These are phyloP conservation scores for Lithospermum erythrorhizon DNA, from an alignment of 257 asterid genomes.

Conservation along the genomic window DNA sequence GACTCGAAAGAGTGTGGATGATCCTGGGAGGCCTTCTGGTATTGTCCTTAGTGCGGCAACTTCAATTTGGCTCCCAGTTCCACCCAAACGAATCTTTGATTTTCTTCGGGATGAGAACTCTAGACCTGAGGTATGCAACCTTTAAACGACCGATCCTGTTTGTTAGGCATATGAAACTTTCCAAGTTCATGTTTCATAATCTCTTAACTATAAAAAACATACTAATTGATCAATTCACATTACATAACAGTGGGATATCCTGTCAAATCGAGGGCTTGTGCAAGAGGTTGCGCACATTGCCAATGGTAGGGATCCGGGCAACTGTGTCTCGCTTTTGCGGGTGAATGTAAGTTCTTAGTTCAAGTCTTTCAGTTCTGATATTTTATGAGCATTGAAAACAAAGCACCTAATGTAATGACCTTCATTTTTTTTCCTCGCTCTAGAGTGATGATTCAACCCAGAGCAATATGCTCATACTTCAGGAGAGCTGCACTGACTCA, in stretches of 20 bases:
- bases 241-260: slow-evolving; percentile 71
- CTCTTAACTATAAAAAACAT: too few relatives aligned
- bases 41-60: slow-evolving; percentile 29
- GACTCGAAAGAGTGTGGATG: slow-evolving; percentile 27
- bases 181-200: neutral
- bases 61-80: slow-evolving; percentile 28
- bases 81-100: slow-evolving; percentile 21
- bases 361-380: neutral
- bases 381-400: neutral
- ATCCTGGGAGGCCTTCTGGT: slow-evolving; percentile 29
- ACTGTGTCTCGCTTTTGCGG: slow-evolving; percentile 68
- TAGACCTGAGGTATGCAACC: slow-evolving; percentile 20
- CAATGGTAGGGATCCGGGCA: slow-evolving; percentile 83
- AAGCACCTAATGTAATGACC: neutral
- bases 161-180: neutral
- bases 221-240: neutral
- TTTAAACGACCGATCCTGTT: neutral
- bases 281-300: slow-evolving; percentile 93
- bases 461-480: slow-evolving; percentile 85
- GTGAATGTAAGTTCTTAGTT: slow-evolving; percentile 45
- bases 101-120: slow-evolving; percentile 30
- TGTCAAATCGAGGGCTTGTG: slow-evolving; percentile 80
- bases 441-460: slow-evolving; percentile 76
- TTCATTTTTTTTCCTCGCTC: neutral
- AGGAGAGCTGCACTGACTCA: slow-evolving; percentile 67